Base-by-base conservation (phyloP, 345 rosid species). In the Anacardium occidentale region DNA sequence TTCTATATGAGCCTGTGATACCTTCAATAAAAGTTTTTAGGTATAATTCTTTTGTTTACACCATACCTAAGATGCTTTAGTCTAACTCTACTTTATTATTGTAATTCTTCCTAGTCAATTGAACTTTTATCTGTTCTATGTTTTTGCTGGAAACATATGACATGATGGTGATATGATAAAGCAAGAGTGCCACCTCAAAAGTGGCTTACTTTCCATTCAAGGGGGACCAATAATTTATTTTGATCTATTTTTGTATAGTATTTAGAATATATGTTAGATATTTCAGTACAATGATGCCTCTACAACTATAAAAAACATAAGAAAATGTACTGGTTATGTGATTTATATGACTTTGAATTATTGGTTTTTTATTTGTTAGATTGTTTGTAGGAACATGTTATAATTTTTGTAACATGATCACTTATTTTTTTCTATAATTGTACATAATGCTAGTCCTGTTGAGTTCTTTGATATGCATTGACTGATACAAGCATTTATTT, bases 381-480 rank as follows among this genome's bases (percentile, higher is more conserved):
- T 14, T 25, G 66, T 44, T 10, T 45, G 3, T 64, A 22, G 34
- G 64, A 64, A 64, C 15, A 64, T 4, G 21, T 64, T 44, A 9
- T 64, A 44, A n/a, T 44, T 2, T 0, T 64, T 64, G 8, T 21
- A 22, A 21, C 29, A 25, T 9, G 22, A 50, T 32, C 42, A 26
- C 48, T 25, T 51, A 10, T 2, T 62, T 52, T 37, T 60, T 58
- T 18, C 51, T 65, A 53, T 14, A 4, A 45, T 62, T 14, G 44
- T 68, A 51, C 32, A 47, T 60, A 22, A 22, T 26, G 14, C 47
- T 50, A 62, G 68, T 57, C 37, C 56, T 60, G 9, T 60, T 71
- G 40, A 47, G 25, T n/a, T 8, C 21, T 4, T 22, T 20, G 65
- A 42, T 26, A 20, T 48, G 44, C 62, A 44, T 64, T 15, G 29